Percentiles rank a stretch among this genome's conserved stretches.
Conservation (phyloP, 1,284 basidiomycete genomes). For the Trametes polyzona region DNA sequence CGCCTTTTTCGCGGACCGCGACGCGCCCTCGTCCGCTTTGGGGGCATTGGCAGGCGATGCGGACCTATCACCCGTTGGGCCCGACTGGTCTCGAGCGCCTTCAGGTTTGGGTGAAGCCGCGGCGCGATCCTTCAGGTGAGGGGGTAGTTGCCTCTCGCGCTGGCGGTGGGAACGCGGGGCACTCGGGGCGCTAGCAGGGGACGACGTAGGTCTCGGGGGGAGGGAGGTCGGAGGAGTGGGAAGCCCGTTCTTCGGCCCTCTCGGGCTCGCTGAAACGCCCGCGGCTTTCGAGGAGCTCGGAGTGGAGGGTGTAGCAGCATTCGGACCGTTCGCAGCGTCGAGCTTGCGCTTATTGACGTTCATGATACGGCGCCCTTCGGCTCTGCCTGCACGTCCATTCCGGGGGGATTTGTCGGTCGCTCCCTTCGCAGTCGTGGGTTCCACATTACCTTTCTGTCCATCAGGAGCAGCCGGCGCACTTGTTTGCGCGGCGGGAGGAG, state of each 20-base stretch:
- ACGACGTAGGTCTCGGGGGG: slow-evolving; percentile 15
- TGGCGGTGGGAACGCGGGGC: slow-evolving; percentile 12
- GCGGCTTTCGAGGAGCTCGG: slow-evolving; percentile 4
- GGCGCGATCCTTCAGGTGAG: slow-evolving; percentile 12
- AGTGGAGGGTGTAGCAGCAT: slow-evolving; percentile 7
- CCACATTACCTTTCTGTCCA: slow-evolving; percentile 24
- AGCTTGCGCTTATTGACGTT: slow-evolving; percentile 35
- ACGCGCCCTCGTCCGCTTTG: slow-evolving; percentile 20
- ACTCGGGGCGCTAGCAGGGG: slow-evolving; percentile 8
- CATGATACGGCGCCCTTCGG: slow-evolving; percentile 25
- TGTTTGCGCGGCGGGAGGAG: background rate
- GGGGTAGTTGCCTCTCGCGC: slow-evolving; percentile 9
- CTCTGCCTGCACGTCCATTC: slow-evolving; percentile 7
- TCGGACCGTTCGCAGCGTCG: slow-evolving; percentile 17
- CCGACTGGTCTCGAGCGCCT: background rate
- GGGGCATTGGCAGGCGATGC: background rate
- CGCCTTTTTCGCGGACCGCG: slow-evolving; percentile 39
- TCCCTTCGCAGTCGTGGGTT: background rate
- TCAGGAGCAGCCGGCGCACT: background rate
- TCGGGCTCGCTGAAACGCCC: background rate
- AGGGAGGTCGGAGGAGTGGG: slow-evolving; percentile 8
- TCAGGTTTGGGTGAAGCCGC: background rate
- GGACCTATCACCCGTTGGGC: background rate
- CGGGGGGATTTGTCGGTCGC: slow-evolving; percentile 4
- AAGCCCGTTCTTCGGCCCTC: background rate